Conservation (phyloP, 345 rosid species). For the Pistacia integerrima region DNA sequence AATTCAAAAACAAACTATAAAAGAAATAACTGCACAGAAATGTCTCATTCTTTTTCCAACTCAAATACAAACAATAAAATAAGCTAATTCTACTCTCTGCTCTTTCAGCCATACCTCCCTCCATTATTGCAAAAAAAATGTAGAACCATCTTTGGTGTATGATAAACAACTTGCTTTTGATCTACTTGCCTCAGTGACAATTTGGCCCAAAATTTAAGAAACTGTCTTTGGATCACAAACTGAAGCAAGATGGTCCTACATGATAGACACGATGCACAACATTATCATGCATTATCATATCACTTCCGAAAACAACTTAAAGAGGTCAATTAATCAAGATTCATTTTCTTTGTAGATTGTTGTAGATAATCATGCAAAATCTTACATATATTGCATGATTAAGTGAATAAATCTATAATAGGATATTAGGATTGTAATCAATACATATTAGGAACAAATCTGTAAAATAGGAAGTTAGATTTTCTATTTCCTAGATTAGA, state of each 20-base stretch:
- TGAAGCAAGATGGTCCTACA: conserved; percentile 84
- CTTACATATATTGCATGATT: no score
- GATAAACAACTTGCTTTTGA: conserved; percentile 1
- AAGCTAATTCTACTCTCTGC: conserved; percentile 6
- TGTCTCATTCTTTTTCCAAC: conserved; percentile 18
- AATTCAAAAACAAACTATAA: neutral
- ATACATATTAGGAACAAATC: no score
- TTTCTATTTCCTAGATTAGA: no score
- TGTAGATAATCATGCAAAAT: no score
- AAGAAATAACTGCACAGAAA: conserved; percentile 24
- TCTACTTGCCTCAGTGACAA: conserved; percentile 10
- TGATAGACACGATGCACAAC: conserved; percentile 19
- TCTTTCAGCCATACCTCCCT: conserved; percentile 17
- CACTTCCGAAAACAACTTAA: neutral
- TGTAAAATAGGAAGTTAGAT: no score
- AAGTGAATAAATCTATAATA: no score
- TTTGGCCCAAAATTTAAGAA: conserved; percentile 22
- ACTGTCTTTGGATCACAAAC: conserved; percentile 77
- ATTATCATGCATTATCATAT: neutral
- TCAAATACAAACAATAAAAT: conserved; percentile 23
- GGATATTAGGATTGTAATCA: no score
- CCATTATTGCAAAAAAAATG: conserved; percentile 29
- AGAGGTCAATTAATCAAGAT: neutral
- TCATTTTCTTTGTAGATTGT: neutral
- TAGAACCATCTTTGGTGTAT: conserved; percentile 11